Evolutionary conservation across 306 rosid genomes (phyloP).

Genomic region (Senna siamea): DNA sequence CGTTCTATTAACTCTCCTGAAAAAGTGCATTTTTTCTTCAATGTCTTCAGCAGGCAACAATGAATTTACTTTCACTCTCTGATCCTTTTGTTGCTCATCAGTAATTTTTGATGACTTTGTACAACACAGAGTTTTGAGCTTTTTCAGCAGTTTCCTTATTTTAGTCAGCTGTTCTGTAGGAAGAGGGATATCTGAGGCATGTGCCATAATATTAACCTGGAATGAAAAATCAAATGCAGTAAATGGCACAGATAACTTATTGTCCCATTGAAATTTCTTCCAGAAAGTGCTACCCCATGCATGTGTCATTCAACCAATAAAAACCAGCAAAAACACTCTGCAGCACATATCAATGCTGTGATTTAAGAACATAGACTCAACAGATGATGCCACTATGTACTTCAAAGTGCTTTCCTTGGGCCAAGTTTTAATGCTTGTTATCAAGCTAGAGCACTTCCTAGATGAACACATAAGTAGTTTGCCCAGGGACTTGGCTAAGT

Average conservation of each 20-base stretch:
- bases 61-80: conserved; percentile 39
- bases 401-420: conserved; percentile 16
- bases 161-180: conserved; percentile 74
- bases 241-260: conserved; percentile 31
- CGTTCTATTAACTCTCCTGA: conserved; percentile 65
- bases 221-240: conserved; percentile 35
- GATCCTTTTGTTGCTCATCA: conserved; percentile 41
- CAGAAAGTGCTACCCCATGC: conserved; percentile 7
- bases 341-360: background rate
- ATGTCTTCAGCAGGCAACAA: conserved; percentile 41
- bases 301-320: background rate
- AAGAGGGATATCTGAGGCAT: conserved; percentile 69
- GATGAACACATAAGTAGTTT: conserved; percentile 1
- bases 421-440: conserved; percentile 2
- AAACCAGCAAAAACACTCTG: conserved; percentile 11
- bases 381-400: background rate
- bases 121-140: conserved; percentile 61
- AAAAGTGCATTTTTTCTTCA: conserved; percentile 56
- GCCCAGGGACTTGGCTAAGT: conserved; percentile 11
- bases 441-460: conserved; percentile 23
- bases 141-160: conserved; percentile 75
- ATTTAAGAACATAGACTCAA: conserved; percentile 4
- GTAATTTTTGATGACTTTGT: conserved; percentile 50
- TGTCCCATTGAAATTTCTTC: conserved; percentile 11
- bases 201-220: conserved; percentile 93